Evolutionary conservation across 164 flowering plant species (phyloP).

Genomic region (Piper longum): DNA sequence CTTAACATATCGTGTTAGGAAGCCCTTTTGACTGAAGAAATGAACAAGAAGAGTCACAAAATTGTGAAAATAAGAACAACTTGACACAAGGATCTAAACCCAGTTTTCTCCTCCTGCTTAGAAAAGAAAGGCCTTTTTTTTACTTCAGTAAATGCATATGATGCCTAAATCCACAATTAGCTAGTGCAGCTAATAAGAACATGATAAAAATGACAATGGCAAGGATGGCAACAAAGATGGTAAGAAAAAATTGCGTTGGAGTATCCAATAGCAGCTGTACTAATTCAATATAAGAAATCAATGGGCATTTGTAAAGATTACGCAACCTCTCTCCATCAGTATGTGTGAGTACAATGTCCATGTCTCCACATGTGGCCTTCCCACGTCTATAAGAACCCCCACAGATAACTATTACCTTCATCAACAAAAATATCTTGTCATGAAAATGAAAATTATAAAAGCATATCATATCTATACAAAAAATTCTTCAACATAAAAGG

Average conservation of each 20-base stretch:
- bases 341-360: constrained; percentile 85
- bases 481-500: too few relatives aligned
- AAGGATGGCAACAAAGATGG: too few relatives aligned
- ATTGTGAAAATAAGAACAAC: not conserved
- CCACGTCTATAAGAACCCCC: constrained; percentile 99
- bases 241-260: too few relatives aligned
- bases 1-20: constrained; percentile 54
- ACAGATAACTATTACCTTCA: constrained; percentile 56
- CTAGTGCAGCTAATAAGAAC: not conserved
- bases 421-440: too few relatives aligned
- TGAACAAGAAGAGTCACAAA: not conserved
- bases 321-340: constrained; percentile 83
- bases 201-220: too few relatives aligned
- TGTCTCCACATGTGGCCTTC: constrained; percentile 92
- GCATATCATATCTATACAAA: too few relatives aligned
- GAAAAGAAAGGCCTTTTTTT: too few relatives aligned
- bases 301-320: not conserved
- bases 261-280: too few relatives aligned
- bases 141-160: not conserved
- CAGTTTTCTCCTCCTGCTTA: not conserved
- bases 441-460: too few relatives aligned
- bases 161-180: not conserved
- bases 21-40: constrained; percentile 70
- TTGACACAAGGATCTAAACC: not conserved
- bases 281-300: not conserved